Conservation (phyloP, 164 flowering plant genomes). For the Platanus orientalis region DNA sequence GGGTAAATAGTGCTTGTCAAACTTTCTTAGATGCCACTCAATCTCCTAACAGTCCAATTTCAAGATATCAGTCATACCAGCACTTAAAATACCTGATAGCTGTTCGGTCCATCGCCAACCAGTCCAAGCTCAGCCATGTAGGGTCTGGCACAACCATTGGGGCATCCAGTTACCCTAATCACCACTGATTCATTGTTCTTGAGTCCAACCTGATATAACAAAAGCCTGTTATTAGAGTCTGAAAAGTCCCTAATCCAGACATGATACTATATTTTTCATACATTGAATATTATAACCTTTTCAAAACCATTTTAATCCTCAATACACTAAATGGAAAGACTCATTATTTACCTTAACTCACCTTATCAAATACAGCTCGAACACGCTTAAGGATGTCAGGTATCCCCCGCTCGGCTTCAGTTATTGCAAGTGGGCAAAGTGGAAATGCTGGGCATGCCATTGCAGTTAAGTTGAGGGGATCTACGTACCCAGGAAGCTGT, state of each 20-base stretch:
- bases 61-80: neutral
- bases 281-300: too few relatives aligned
- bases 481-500: conserved; percentile 78
- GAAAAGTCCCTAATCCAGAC: too few relatives aligned
- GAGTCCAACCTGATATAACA: conserved; percentile 73
- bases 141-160: conserved; percentile 97
- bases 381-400: conserved; percentile 88
- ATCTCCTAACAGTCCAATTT: neutral
- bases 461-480: conserved; percentile 88
- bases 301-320: neutral
- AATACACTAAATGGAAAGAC: neutral
- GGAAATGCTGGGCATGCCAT: conserved; percentile 99
- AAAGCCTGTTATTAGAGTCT: neutral
- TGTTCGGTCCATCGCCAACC: conserved; percentile 98
- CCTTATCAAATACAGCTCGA: conserved; percentile 91
- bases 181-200: conserved; percentile 79
- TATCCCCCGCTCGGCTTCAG: conserved; percentile 97
- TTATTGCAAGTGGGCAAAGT: conserved; percentile 89
- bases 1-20: too few relatives aligned
- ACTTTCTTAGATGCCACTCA: neutral
- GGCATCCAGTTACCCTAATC: conserved; percentile 92
- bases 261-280: too few relatives aligned
- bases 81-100: conserved; percentile 72
- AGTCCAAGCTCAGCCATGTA: conserved; percentile 99
- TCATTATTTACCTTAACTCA: conserved; percentile 13